Evolutionary conservation across 768 basidiomycete genomes (phyloP).

Genomic region (Boletus subparvulus): DNA sequence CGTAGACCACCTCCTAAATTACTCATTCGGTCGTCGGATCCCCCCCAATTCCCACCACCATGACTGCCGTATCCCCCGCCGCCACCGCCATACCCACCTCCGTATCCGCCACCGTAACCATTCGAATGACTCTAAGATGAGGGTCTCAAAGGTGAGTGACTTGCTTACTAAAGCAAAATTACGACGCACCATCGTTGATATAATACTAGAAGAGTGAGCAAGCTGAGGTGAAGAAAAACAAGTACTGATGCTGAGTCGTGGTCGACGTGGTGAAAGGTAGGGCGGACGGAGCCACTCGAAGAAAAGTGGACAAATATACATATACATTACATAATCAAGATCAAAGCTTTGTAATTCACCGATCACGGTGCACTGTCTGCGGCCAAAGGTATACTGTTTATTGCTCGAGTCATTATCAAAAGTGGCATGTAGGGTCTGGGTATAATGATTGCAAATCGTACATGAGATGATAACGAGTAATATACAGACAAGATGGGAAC

Average conservation of each 20-base stretch:
- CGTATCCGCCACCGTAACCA: conserved; percentile 33
- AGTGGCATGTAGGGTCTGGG: not conserved
- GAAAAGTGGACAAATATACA: conserved; percentile 17
- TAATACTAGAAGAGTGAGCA: conserved; percentile 1
- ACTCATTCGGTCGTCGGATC: conserved; percentile 66
- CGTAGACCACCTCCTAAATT: conserved; percentile 80
- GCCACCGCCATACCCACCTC: conserved; percentile 27
- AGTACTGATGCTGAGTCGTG: conserved; percentile 16
- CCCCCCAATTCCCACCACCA: conserved; percentile 35
- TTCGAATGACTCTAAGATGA: conserved; percentile 30
- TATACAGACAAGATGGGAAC: conserved; percentile 5
- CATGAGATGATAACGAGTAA: not conserved
- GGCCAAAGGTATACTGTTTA: no score
- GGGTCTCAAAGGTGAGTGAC: not conserved
- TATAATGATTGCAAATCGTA: not conserved
- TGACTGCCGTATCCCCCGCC: conserved; percentile 27
- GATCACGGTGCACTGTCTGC: no score
- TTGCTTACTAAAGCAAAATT: not conserved
- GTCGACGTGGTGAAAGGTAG: conserved; percentile 23
- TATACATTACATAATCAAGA: conserved; percentile 4
- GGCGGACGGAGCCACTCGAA: conserved; percentile 11
- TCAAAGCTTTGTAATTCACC: conserved; percentile 5
- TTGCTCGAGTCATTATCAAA: no score
- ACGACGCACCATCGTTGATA: conserved; percentile 20
- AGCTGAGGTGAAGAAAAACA: not conserved